Base-by-base conservation (phyloP, 176 grass and related monocot genomes). In the Carex pumila region DNA sequence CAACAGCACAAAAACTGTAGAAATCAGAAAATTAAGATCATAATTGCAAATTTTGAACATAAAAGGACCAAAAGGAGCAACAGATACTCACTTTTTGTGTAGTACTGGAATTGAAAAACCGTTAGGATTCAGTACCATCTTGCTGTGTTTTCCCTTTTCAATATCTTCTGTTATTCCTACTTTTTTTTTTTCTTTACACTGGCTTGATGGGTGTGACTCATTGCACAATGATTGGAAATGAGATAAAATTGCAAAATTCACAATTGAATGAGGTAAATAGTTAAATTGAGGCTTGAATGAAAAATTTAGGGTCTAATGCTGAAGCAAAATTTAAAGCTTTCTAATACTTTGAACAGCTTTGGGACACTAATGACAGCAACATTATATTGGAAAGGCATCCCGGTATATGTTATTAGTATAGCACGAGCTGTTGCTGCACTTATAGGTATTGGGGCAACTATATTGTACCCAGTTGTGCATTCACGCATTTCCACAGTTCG, bases 301-400 rank as follows among this genome's bases (percentile, higher is more conserved):
- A 25, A n/a, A 52, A 74, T 1, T 52, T 25, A 52, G 11, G 18
- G 19, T 53, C 71, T 25, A 25, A 52, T 74, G 2, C 22, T 17
- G 72, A 49, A 76, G 21, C 59, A 67, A 32, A 67, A 67, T 43
- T 63, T 66, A 3, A 62, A 19, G 53, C 45, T 84, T 58, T 73
- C 22, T 39, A 34, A 66, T 43, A 41, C 13, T 8, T 29, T 69
- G 49, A 65, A 77, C 87, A 98, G 95, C 88, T 98, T 94, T 65
- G 95, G 95, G 7, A 86, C 95, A 60, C 59, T 98, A 72, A 98
- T 98, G 95, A 94, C 95, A 1, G 95, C 92, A 14, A 89, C 92
- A 0, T 86, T 98, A 79, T 86, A 93, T 84, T 98, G 95, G 95
- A 85, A 91, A 25, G 95, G 95, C 62, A 89, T 98, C 61, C 95